Conservation (phyloP, 139 green algal species). For the Mychonastes homosphaera region DNA sequence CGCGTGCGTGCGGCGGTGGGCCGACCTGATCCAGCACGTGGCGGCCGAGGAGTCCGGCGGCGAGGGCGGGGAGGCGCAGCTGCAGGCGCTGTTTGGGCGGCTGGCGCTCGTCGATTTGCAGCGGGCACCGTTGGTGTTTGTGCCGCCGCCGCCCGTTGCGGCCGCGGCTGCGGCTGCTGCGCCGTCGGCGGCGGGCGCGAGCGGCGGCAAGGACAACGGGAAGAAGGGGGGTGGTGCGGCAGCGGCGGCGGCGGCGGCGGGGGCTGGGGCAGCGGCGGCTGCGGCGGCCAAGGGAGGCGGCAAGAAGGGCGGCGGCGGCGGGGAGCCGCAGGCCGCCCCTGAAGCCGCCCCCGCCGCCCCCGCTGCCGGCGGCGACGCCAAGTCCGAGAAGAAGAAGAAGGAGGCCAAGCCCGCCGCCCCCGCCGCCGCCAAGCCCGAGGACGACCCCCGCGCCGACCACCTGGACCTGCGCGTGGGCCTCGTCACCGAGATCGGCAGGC, state of each 20-base stretch:
- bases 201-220: slow-evolving; percentile 13
- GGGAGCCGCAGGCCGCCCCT: too few relatives aligned
- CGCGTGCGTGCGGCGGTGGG: slow-evolving; percentile 58
- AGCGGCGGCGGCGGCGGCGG: slow-evolving; percentile 5
- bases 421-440: slow-evolving; percentile 15
- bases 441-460: slow-evolving; percentile 29
- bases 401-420: not conserved
- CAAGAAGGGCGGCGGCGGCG: not conserved
- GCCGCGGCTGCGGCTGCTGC: not conserved
- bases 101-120: not conserved
- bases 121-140: not conserved
- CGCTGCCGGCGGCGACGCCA: too few relatives aligned
- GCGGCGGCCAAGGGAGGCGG: not conserved
- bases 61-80: not conserved
- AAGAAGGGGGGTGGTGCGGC: slow-evolving; percentile 16
- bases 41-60: slow-evolving; percentile 10
- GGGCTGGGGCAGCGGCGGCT: too few relatives aligned
- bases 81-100: not conserved
- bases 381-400: slow-evolving; percentile 15
- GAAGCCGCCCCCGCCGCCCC: too few relatives aligned
- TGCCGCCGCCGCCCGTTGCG: not conserved
- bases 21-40: slow-evolving; percentile 27
- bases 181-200: slow-evolving; percentile 7
- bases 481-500: slow-evolving; percentile 61
- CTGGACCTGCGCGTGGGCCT: slow-evolving; percentile 77